Evolutionary conservation across 441 rosid species (phyloP).

Genomic region (Macaranga tanarius): DNA sequence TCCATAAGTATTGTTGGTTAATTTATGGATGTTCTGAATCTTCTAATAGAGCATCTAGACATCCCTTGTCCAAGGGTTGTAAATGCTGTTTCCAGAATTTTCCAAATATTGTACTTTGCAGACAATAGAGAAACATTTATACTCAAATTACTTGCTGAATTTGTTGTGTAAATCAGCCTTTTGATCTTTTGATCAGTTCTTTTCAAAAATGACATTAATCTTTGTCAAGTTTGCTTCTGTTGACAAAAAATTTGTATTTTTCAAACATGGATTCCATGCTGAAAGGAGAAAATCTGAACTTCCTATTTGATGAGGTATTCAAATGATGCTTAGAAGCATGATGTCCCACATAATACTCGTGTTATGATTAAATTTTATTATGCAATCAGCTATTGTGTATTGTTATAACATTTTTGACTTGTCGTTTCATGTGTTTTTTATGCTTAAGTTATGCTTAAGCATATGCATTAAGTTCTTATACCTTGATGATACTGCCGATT

Average conservation of each 20-base stretch:
- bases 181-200: background rate
- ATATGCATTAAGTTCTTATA: too few species aligned
- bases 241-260: background rate
- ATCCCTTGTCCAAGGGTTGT: constrained; percentile 21
- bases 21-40: background rate
- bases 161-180: background rate
- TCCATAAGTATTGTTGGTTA: background rate
- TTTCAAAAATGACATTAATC: background rate
- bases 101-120: constrained; percentile 7
- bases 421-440: too few species aligned
- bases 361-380: background rate
- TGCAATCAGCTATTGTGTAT: background rate
- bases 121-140: constrained; percentile 2
- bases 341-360: background rate
- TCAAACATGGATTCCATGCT: background rate
- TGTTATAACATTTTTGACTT: too few species aligned
- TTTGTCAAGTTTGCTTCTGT: background rate
- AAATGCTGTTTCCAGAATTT: constrained; percentile 24
- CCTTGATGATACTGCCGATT: background rate
- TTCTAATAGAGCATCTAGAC: constrained; percentile 17
- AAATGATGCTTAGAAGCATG: background rate
- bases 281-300: background rate
- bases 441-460: too few species aligned
- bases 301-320: background rate
- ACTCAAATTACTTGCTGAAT: background rate